Percentiles rank a stretch among this genome's conserved stretches.
Evolutionary conservation across 169 alveolate genomes (phyloP).

Genomic region (Babesia bovis): DNA sequence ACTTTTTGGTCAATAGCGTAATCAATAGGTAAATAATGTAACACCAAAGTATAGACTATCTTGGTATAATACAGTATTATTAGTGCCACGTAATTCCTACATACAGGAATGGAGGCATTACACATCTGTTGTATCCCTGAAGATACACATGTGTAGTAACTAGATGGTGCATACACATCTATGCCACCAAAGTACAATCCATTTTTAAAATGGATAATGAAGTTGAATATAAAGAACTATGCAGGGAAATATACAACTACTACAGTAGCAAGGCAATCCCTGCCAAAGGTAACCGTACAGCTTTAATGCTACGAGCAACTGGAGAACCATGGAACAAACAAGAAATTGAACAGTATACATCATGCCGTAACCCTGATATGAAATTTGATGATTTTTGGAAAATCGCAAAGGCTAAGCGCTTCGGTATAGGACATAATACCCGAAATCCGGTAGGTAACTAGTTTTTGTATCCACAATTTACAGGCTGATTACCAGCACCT

Average conservation of each 20-base stretch:
- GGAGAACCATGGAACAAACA: slow-evolving; percentile 55
- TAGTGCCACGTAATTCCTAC: background rate
- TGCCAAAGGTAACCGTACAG: slow-evolving; percentile 23
- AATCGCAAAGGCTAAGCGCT: slow-evolving; percentile 38
- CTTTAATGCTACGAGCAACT: slow-evolving; percentile 54
- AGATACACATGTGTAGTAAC: background rate
- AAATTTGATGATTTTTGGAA: slow-evolving; percentile 32
- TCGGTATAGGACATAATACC: background rate
- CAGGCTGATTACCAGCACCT: slow-evolving; percentile 11
- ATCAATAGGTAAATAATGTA: too few relatives aligned
- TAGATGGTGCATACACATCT: too few relatives aligned
- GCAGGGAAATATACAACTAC: slow-evolving; percentile 40
- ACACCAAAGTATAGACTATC: too few relatives aligned
- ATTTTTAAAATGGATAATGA: background rate
- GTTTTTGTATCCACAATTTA: background rate
- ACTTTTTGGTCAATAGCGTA: too few relatives aligned
- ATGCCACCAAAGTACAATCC: too few relatives aligned
- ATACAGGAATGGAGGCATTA: background rate
- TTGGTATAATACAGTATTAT: too few relatives aligned
- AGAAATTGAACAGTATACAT: slow-evolving; percentile 23
- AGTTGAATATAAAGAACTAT: background rate
- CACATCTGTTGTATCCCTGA: background rate
- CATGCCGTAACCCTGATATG: background rate
- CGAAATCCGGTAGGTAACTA: background rate
- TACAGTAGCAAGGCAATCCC: slow-evolving; percentile 26